phyloP scores from a whole-genome alignment of 2,329 filamentous ascomycete genomes.

The Phialocephala subalpina region DNA sequence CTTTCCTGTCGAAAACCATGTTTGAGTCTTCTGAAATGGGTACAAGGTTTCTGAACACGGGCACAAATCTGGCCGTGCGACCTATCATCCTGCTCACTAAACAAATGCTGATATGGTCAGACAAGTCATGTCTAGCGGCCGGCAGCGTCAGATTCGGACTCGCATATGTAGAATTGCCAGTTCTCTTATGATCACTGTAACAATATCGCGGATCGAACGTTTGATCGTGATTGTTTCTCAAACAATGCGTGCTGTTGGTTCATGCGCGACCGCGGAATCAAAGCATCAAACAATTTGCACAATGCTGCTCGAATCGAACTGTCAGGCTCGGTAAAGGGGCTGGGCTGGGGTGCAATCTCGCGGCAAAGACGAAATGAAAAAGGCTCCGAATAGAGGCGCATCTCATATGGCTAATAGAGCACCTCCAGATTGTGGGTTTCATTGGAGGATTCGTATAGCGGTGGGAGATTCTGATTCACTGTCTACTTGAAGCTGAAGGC shows the following conservation, averaged over 20 bases:
- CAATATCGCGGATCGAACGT: slow-evolving; percentile 1
- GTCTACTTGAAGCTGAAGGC: slow-evolving; percentile 11
- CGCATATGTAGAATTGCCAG: slow-evolving; percentile 9
- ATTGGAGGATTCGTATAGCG: slow-evolving; percentile 14
- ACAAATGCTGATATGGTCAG: slow-evolving; percentile 7
- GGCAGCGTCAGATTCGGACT: slow-evolving; percentile 9
- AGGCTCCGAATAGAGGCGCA: slow-evolving; percentile 13
- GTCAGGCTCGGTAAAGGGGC: not conserved
- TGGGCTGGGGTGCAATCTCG: slow-evolving; percentile 1
- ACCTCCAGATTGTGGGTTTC: not conserved
- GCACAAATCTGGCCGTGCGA: slow-evolving; percentile 6
- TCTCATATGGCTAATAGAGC: slow-evolving; percentile 9
- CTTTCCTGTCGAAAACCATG: not conserved
- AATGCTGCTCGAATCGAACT: slow-evolving; percentile 1
- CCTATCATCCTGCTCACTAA: slow-evolving; percentile 3
- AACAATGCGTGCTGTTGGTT: slow-evolving; percentile 11
- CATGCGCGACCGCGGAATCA: not conserved
- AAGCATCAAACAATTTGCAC: slow-evolving; percentile 11
- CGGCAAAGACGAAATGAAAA: slow-evolving; percentile 3
- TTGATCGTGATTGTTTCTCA: slow-evolving; percentile 14
- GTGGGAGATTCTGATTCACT: slow-evolving; percentile 5
- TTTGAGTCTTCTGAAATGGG: not conserved
- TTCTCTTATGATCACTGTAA: not conserved
- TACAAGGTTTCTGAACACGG: not conserved
- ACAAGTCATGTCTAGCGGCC: slow-evolving; percentile 11